Conservation (phyloP, 2,329 filamentous ascomycete species). For the Hymenoscyphus fructigenus region DNA sequence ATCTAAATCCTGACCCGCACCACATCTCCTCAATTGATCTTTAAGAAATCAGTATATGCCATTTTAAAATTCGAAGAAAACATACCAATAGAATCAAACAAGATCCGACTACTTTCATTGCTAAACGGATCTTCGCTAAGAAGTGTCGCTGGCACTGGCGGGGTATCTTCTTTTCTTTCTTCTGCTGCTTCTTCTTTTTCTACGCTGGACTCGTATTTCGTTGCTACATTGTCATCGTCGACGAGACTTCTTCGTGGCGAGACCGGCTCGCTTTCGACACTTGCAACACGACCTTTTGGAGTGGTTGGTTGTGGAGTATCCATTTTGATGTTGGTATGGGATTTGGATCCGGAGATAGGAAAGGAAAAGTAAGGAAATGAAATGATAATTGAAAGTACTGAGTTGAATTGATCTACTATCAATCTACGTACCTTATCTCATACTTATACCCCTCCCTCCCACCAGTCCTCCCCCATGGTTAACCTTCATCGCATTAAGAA, state of each 20-base stretch:
- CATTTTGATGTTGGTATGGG: background rate
- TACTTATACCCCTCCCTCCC: background rate
- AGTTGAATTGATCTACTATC: background rate
- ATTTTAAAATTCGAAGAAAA: background rate
- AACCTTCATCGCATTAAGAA: background rate
- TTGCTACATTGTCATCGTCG: background rate
- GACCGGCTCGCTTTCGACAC: background rate
- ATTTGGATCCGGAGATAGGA: background rate
- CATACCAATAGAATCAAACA: slow-evolving; percentile 40
- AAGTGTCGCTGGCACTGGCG: background rate
- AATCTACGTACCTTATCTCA: background rate
- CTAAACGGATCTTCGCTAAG: slow-evolving; percentile 20
- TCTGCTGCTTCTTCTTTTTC: background rate
- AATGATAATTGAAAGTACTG: background rate
- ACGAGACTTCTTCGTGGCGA: background rate
- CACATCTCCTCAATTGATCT: slow-evolving; percentile 38
- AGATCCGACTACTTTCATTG: slow-evolving; percentile 36
- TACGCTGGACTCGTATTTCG: background rate
- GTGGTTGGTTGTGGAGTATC: background rate
- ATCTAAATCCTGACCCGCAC: slow-evolving; percentile 34
- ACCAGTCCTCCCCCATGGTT: no score
- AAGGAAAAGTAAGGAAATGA: background rate
- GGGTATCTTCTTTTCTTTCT: background rate
- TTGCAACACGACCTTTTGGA: background rate
- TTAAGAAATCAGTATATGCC: background rate